A percentile compares a stretch with the other conserved stretches of the same genome.
phyloP scores from a whole-genome alignment of 2,329 filamentous ascomycete species.

The Sporothrix variecibatus region DNA sequence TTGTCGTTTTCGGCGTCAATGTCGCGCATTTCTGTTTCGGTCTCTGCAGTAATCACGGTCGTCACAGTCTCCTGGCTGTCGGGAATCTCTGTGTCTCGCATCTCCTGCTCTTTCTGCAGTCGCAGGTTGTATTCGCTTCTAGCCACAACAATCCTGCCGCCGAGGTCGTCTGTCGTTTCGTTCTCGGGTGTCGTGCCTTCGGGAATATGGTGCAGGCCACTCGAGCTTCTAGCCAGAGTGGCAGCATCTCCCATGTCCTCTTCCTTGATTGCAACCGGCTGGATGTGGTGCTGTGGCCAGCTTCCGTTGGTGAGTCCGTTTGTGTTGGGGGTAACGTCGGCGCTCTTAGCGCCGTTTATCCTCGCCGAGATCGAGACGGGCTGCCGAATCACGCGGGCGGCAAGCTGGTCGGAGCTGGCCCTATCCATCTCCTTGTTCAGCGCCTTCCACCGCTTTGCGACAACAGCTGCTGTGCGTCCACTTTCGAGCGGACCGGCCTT shows the following conservation, averaged over 20 bases:
- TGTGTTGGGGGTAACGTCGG: neutral
- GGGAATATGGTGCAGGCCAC: neutral
- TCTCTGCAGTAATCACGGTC: neutral
- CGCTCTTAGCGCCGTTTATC: neutral
- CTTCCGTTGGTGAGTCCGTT: neutral
- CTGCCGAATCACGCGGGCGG: neutral
- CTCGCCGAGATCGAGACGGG: constrained; percentile 1
- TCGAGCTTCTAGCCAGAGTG: neutral
- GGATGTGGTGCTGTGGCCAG: neutral
- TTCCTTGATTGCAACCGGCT: constrained; percentile 13
- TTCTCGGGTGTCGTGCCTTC: neutral
- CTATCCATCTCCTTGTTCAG: neutral
- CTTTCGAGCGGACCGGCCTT: constrained; percentile 11
- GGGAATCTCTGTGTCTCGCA: neutral
- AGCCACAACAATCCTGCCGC: constrained; percentile 19
- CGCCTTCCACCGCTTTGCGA: constrained; percentile 21
- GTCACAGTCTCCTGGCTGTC: neutral
- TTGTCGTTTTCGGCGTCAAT: neutral
- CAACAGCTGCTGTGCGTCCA: constrained; percentile 3
- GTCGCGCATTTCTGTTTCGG: neutral
- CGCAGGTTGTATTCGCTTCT: neutral
- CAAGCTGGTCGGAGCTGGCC: neutral
- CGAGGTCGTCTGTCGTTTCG: neutral
- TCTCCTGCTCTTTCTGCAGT: neutral
- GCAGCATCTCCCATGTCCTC: constrained; percentile 8